Percentiles rank a stretch among this genome's conserved stretches.
phyloP scores from a whole-genome alignment of 23 red algal genomes.

The Gracilaria vermiculophylla region DNA sequence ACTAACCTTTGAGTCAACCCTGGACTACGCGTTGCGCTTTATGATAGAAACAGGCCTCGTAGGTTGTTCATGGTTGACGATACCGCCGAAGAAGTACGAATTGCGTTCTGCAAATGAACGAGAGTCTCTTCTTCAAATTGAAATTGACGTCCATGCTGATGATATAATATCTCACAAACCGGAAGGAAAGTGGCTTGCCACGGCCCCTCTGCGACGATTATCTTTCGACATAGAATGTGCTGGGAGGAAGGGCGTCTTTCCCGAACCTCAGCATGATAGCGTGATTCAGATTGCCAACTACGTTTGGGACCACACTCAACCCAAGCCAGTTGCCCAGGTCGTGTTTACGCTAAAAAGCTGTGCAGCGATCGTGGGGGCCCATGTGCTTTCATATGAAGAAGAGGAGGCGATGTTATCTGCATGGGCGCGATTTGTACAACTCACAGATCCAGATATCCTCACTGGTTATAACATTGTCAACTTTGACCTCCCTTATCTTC shows the following conservation, averaged over 20 bases:
- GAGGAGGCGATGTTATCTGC: constrained; percentile 82
- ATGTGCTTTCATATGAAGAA: constrained; percentile 65
- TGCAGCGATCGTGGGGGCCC: constrained; percentile 82
- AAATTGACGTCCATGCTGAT: constrained; percentile 65
- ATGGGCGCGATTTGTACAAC: constrained; percentile 73
- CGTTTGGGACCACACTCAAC: constrained; percentile 72
- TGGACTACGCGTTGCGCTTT: constrained; percentile 90
- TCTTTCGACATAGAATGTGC: constrained; percentile 98
- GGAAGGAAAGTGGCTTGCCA: constrained; percentile 80
- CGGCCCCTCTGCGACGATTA: constrained; percentile 88
- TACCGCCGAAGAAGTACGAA: constrained; percentile 72
- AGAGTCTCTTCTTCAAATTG: constrained; percentile 70
- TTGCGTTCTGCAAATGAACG: not conserved
- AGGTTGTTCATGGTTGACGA: constrained; percentile 93
- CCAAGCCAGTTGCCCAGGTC: constrained; percentile 33
- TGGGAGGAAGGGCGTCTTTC: constrained; percentile 91
- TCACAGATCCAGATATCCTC: constrained; percentile 89
- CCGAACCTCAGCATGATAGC: constrained; percentile 89
- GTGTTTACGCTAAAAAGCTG: constrained; percentile 95
- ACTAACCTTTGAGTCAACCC: constrained; percentile 80
- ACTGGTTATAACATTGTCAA: constrained; percentile 99
- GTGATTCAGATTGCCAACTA: constrained; percentile 99
- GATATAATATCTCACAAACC: constrained; percentile 80
- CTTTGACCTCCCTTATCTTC: constrained; percentile 98
- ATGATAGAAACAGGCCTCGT: constrained; percentile 91